These are phyloP conservation scores for Tylopilus balloui DNA, from an alignment of 768 basidiomycete species.

Conservation along the genomic window DNA sequence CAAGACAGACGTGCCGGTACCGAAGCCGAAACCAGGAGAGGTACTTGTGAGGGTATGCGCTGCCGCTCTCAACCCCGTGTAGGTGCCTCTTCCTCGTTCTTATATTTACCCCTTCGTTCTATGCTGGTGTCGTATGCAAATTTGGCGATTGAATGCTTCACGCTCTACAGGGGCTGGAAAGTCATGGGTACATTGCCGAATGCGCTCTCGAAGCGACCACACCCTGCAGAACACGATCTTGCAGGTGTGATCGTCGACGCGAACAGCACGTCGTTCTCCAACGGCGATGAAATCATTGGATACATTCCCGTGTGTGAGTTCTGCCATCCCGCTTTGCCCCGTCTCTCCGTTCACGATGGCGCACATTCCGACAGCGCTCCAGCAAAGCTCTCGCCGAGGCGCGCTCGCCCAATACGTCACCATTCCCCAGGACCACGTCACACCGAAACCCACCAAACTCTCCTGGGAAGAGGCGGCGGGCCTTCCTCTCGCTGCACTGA, in stretches of 20 bases:
- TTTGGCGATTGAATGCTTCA: too few relatives aligned
- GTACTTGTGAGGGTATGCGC: slow-evolving; percentile 51
- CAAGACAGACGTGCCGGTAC: slow-evolving; percentile 26
- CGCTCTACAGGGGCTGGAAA: slow-evolving; percentile 65
- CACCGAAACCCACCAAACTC: slow-evolving; percentile 41
- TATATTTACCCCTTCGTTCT: not conserved
- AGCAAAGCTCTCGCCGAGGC: slow-evolving; percentile 44
- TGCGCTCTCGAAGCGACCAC: slow-evolving; percentile 44
- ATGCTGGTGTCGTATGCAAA: not conserved
- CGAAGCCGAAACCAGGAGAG: slow-evolving; percentile 36
- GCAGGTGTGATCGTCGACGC: slow-evolving; percentile 57
- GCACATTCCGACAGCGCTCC: slow-evolving; percentile 16
- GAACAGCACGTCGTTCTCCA: slow-evolving; percentile 47
- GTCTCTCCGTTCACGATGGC: too few relatives aligned
- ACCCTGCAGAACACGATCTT: slow-evolving; percentile 57
- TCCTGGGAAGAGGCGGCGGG: slow-evolving; percentile 57
- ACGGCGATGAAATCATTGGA: slow-evolving; percentile 66
- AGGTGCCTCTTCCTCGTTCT: slow-evolving; percentile 14
- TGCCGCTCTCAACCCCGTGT: slow-evolving; percentile 68
- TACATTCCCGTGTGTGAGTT: slow-evolving; percentile 38
- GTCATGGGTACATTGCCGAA: slow-evolving; percentile 47
- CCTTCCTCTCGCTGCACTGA: slow-evolving; percentile 52
- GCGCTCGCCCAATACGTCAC: slow-evolving; percentile 54
- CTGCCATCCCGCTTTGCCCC: too few relatives aligned
- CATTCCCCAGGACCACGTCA: slow-evolving; percentile 43